phyloP scores from a whole-genome alignment of 139 green algal genomes.

The Spirogloea muscicola region DNA sequence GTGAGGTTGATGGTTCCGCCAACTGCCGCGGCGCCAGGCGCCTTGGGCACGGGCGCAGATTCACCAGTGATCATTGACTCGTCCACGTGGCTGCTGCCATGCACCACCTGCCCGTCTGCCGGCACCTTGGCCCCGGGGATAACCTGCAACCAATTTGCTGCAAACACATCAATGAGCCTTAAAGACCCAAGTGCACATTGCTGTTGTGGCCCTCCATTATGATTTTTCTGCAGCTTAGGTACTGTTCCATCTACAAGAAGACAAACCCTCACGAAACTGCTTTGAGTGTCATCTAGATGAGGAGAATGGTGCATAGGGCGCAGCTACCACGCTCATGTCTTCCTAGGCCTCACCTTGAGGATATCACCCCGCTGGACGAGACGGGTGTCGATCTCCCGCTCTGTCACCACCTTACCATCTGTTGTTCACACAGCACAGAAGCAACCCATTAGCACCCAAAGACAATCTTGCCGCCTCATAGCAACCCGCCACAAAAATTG shows the following conservation, averaged over 20 bases:
- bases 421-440: neutral
- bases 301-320: too few species aligned
- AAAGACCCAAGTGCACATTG: too few species aligned
- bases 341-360: slow-evolving; percentile 52
- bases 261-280: too few species aligned
- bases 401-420: slow-evolving; percentile 52
- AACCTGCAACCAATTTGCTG: too few species aligned
- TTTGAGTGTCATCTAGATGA: too few species aligned
- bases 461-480: neutral
- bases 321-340: too few species aligned
- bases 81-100: slow-evolving; percentile 76
- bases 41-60: slow-evolving; percentile 69
- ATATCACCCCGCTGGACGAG: slow-evolving; percentile 48
- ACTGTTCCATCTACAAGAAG: too few species aligned
- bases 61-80: slow-evolving; percentile 97
- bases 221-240: too few species aligned
- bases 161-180: too few species aligned
- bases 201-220: too few species aligned
- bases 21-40: slow-evolving; percentile 63
- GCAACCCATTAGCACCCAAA: neutral
- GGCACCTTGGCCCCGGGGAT: slow-evolving; percentile 40
- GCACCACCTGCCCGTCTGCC: slow-evolving; percentile 26
- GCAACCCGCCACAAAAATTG: neutral
- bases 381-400: slow-evolving; percentile 42
- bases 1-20: slow-evolving; percentile 87